Percentiles rank a stretch among this genome's conserved stretches.
Evolutionary conservation across 108 stramenopile genomes (phyloP).

Genomic region (Skeletonema grethae): DNA sequence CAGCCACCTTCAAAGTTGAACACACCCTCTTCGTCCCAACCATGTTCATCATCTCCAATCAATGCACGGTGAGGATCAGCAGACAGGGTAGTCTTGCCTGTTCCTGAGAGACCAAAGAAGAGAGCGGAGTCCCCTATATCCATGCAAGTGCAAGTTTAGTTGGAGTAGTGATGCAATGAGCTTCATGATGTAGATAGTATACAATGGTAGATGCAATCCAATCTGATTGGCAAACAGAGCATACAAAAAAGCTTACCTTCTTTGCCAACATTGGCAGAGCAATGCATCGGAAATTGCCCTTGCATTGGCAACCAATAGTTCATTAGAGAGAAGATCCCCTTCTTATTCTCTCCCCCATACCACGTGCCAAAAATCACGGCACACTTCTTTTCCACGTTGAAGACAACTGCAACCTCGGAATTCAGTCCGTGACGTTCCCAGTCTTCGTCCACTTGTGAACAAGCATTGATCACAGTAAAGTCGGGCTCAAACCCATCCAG

Average conservation of each 20-base stretch:
- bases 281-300: conserved; percentile 96
- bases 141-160: too few species aligned
- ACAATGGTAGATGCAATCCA: too few species aligned
- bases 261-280: conserved; percentile 96
- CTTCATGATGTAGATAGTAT: too few species aligned
- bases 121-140: conserved; percentile 91
- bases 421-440: conserved; percentile 91
- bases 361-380: conserved; percentile 96
- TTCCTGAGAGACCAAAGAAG: conserved; percentile 96
- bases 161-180: too few species aligned
- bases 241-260: too few species aligned
- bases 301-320: conserved; percentile 96
- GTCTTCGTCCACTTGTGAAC: conserved; percentile 88
- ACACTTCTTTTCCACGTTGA: conserved; percentile 93
- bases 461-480: conserved; percentile 97
- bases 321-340: conserved; percentile 99
- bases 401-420: conserved; percentile 94
- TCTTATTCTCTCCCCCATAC: conserved; percentile 99
- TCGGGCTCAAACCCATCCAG: conserved; percentile 90
- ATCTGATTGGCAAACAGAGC: too few species aligned
- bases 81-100: conserved; percentile 96
- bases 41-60: conserved; percentile 95
- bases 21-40: conserved; percentile 97
- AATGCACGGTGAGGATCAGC: conserved; percentile 94
- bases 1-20: conserved; percentile 99